These are phyloP conservation scores for Yamadazyma sp. DNA, from an alignment of 1,139 yeast genomes.

Conservation along the genomic window DNA sequence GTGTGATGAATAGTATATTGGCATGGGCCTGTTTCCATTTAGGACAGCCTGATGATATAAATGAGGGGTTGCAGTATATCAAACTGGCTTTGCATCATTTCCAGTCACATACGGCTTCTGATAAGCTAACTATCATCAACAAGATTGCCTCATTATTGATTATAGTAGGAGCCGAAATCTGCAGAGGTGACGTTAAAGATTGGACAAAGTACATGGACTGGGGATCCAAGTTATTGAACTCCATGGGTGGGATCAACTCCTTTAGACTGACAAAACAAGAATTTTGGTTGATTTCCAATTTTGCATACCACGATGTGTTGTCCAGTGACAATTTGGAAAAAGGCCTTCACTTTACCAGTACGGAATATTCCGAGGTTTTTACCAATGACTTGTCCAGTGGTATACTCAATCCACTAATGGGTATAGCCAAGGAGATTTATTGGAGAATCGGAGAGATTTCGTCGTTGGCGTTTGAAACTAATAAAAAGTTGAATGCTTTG, in stretches of 20 bases:
- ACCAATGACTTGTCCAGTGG: slow-evolving; percentile 37
- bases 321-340: slow-evolving; percentile 59
- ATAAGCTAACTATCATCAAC: slow-evolving; percentile 26
- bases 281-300: slow-evolving; percentile 77
- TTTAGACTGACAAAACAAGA: slow-evolving; percentile 55
- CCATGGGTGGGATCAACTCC: slow-evolving; percentile 61
- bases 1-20: slow-evolving; percentile 66
- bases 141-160: slow-evolving; percentile 67
- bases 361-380: slow-evolving; percentile 58
- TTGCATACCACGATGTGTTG: slow-evolving; percentile 77
- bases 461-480: slow-evolving; percentile 55
- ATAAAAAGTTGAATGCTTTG: slow-evolving; percentile 23
- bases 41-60: slow-evolving; percentile 42
- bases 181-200: slow-evolving; percentile 70
- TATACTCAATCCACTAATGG: slow-evolving; percentile 65
- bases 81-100: slow-evolving; percentile 48
- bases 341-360: slow-evolving; percentile 56
- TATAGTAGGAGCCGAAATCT: slow-evolving; percentile 70
- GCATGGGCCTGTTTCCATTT: slow-evolving; percentile 79
- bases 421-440: slow-evolving; percentile 68
- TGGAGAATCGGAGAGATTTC: slow-evolving; percentile 68
- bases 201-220: slow-evolving; percentile 64
- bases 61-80: slow-evolving; percentile 47
- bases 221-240: slow-evolving; percentile 58
- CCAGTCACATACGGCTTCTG: slow-evolving; percentile 19